phyloP scores from a whole-genome alignment of 176 grass and related monocot genomes.

The Alopecurus myosuroides region DNA sequence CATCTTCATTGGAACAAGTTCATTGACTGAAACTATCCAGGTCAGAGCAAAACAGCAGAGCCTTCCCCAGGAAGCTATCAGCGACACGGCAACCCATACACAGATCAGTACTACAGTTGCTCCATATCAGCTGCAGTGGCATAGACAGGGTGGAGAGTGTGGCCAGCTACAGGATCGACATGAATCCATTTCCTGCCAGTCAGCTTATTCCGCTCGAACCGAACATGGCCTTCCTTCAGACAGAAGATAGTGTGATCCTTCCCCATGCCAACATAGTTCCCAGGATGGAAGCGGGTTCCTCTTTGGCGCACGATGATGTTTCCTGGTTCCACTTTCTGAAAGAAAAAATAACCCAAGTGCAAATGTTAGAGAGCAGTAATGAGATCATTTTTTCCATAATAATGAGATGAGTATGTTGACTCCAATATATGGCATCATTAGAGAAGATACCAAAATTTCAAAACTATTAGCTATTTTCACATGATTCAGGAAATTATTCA shows the following conservation, averaged over 20 bases:
- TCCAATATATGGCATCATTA: not conserved
- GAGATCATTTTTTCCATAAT: not conserved
- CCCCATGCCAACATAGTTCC: constrained; percentile 81
- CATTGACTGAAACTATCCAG: not conserved
- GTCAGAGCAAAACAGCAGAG: not conserved
- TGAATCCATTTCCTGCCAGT: constrained; percentile 83
- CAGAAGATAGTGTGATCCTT: constrained; percentile 79
- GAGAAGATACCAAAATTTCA: not conserved
- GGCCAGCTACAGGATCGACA: constrained; percentile 59
- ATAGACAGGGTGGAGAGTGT: constrained; percentile 70
- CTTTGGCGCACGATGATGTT: constrained; percentile 86
- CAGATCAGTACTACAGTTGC: not conserved
- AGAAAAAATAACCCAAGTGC: not conserved
- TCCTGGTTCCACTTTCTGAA: constrained; percentile 60
- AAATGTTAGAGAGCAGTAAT: not conserved
- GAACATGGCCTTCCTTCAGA: constrained; percentile 76
- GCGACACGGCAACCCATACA: not conserved
- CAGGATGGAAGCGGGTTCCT: constrained; percentile 72
- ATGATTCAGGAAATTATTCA: not conserved
- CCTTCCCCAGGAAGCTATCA: not conserved
- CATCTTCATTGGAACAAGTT: not conserved
- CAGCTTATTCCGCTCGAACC: constrained; percentile 78
- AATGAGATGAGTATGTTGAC: not conserved
- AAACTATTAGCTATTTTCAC: not conserved
- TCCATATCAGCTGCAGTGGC: constrained; percentile 18